Evolutionary conservation across 106 monocot species (phyloP).

Genomic region (Posidonia australis): DNA sequence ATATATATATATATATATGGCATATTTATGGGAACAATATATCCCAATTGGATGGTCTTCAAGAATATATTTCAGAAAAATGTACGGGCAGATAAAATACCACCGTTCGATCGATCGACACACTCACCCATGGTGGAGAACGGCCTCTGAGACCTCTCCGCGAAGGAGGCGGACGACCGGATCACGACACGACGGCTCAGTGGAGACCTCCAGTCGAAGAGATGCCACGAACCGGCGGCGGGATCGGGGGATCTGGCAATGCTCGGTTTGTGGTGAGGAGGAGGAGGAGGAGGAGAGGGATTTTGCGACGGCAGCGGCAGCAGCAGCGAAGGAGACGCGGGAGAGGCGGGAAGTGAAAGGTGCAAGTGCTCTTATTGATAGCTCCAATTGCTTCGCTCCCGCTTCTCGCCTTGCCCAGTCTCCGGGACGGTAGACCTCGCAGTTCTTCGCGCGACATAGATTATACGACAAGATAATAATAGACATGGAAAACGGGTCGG

Average conservation of each 20-base stretch:
- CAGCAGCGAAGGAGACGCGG: slow-evolving; percentile 13
- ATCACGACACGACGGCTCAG: slow-evolving; percentile 54
- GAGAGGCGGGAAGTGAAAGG: slow-evolving; percentile 21
- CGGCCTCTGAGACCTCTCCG: slow-evolving; percentile 46
- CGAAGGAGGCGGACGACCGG: slow-evolving; percentile 44
- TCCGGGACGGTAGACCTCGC: no score
- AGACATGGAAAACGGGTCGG: no score
- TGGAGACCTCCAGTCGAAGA: slow-evolving; percentile 54
- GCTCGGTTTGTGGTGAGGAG: background rate
- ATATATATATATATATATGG: no score
- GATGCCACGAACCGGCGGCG: slow-evolving; percentile 8
- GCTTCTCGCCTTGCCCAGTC: background rate
- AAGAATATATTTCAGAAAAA: background rate
- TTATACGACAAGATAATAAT: no score
- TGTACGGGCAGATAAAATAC: no score
- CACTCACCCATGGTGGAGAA: slow-evolving; percentile 50
- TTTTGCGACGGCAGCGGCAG: background rate
- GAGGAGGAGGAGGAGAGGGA: slow-evolving; percentile 5
- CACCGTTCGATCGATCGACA: background rate
- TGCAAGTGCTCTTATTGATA: slow-evolving; percentile 9
- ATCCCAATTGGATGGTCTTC: no score
- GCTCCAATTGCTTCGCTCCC: slow-evolving; percentile 8
- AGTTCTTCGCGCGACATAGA: no score
- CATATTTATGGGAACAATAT: no score
- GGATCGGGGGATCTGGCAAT: background rate